Percentiles rank a stretch among this genome's conserved stretches.
Evolutionary conservation across 2,329 filamentous ascomycete species (phyloP).

Genomic region (Curvularia verruculosa): DNA sequence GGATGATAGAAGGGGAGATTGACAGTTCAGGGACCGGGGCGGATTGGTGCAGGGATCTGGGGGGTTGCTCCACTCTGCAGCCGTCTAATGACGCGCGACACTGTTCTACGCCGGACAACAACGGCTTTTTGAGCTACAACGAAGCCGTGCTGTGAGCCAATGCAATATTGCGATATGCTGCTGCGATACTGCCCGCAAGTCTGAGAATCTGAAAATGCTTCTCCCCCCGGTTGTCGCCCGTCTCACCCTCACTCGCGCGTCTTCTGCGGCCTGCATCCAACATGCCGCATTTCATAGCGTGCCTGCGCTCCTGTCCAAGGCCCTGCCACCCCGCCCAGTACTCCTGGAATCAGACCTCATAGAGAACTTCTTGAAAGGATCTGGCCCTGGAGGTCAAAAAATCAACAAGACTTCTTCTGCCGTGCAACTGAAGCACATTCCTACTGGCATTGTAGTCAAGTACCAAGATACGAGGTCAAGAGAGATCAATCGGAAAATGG

Average conservation of each 20-base stretch:
- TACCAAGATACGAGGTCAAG: slow-evolving; percentile 89
- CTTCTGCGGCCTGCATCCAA: slow-evolving; percentile 9
- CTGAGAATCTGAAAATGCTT: slow-evolving; percentile 21
- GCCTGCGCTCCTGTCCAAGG: slow-evolving; percentile 25
- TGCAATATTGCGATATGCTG: slow-evolving; percentile 22
- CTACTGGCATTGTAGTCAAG: slow-evolving; percentile 92
- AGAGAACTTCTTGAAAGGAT: slow-evolving; percentile 87
- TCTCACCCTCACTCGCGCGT: slow-evolving; percentile 10
- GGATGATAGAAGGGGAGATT: slow-evolving; percentile 6
- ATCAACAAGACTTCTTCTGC: slow-evolving; percentile 99
- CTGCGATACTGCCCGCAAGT: slow-evolving; percentile 8
- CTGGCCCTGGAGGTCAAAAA: slow-evolving; percentile 92
- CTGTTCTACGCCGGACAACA: not conserved
- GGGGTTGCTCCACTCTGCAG: not conserved
- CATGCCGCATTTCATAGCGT: slow-evolving; percentile 27
- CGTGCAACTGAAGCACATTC: slow-evolving; percentile 87
- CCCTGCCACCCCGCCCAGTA: slow-evolving; percentile 71
- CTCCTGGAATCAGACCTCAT: slow-evolving; percentile 80
- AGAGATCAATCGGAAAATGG: slow-evolving; percentile 84
- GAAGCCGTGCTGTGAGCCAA: slow-evolving; percentile 1
- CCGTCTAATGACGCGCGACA: slow-evolving; percentile 6
- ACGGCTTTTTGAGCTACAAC: not conserved
- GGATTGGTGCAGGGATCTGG: slow-evolving; percentile 13
- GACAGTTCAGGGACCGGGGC: slow-evolving; percentile 14
- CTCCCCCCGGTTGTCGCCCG: slow-evolving; percentile 10